Evolutionary conservation across 208 protist genomes (phyloP), one percentile per base, ranked within the genome.

Genomic region (Porcisia deanei): DNA sequence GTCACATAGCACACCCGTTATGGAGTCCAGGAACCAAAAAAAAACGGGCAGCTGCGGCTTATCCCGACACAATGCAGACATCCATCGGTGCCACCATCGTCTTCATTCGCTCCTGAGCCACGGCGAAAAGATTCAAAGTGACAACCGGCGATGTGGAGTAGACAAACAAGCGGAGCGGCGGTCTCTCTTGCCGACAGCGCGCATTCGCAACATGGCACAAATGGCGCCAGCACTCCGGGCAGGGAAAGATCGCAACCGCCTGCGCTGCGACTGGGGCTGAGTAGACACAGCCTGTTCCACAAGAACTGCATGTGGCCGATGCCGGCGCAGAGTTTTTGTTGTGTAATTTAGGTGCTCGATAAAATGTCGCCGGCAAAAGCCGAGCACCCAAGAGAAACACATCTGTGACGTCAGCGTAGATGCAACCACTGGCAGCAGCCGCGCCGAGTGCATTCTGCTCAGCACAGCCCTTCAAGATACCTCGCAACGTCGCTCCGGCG

Each of bases 371-470:
- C 2, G 52, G 70, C 1, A 22, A 64, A 37, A 22, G 14, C 37
- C 70, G 57, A 9, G 52, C 30, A 57, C 75, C 75, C 16, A 79
- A 74, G 34, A 97, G 75, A 69, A 94, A 95, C 6, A 95, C 79
- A 45, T 85, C 77, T 0, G 82, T 76, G 30, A 95, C 76, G 30
- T 77, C 47, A 0, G 77, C 58, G 64, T 95, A 97, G 7, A 83
- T 74, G 7, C 88, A 65, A 6, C 93, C 93, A 58, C 82, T 80
- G 43, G 93, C 93, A 0, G 93, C 93, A 14, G 90, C 85, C 1
- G 88, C 85, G 3, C 93, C 93, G 43, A 97, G 83, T 20, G 90
- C 88, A 77, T 97, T 97, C 73, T 97, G 93, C 86, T 97, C 93
- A 10, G 93, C 93, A 68, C 93, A 97, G 4, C 93, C 93, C 59